Conservation (phyloP, 192 early-diverging fungal species). For the Coemansia sp. region DNA sequence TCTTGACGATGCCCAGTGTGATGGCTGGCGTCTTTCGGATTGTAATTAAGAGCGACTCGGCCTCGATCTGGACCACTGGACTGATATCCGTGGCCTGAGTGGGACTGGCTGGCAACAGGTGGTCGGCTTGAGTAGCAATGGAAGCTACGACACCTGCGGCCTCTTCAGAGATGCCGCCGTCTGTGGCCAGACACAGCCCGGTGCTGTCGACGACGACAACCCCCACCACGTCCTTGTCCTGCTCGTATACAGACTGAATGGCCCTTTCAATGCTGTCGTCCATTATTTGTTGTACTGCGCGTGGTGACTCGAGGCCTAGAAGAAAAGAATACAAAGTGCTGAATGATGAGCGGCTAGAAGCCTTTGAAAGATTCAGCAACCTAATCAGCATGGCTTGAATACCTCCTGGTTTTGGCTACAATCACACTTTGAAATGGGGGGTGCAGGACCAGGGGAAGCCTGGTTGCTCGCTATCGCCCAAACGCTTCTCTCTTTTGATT, state of each 20-base stretch:
- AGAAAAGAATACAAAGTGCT: not conserved
- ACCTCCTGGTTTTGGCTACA: not conserved
- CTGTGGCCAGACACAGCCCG: conserved; percentile 45
- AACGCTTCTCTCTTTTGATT: not conserved
- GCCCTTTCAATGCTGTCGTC: conserved; percentile 33
- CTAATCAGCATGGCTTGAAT: not conserved
- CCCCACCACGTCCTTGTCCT: conserved; percentile 31
- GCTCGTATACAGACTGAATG: conserved; percentile 29
- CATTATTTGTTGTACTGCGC: conserved; percentile 16
- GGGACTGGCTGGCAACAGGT: conserved; percentile 7
- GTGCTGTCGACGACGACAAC: conserved; percentile 47
- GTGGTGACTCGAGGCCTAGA: not conserved
- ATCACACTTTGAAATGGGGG: not conserved
- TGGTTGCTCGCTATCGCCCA: not conserved
- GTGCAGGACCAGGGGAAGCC: not conserved
- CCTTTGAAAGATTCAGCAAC: not conserved
- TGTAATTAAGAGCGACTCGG: conserved; percentile 27
- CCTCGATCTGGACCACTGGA: conserved; percentile 48
- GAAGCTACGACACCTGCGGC: conserved; percentile 47
- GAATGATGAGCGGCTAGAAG: no score
- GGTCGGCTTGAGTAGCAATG: conserved; percentile 26
- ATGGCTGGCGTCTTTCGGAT: conserved; percentile 20
- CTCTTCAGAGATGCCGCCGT: conserved; percentile 36
- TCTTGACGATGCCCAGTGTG: conserved; percentile 39
- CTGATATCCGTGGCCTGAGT: conserved; percentile 3